Percentiles rank a stretch among this genome's conserved stretches.
phyloP scores from a whole-genome alignment of 805 yeast genomes.

The Kluyveromyces lactis region DNA sequence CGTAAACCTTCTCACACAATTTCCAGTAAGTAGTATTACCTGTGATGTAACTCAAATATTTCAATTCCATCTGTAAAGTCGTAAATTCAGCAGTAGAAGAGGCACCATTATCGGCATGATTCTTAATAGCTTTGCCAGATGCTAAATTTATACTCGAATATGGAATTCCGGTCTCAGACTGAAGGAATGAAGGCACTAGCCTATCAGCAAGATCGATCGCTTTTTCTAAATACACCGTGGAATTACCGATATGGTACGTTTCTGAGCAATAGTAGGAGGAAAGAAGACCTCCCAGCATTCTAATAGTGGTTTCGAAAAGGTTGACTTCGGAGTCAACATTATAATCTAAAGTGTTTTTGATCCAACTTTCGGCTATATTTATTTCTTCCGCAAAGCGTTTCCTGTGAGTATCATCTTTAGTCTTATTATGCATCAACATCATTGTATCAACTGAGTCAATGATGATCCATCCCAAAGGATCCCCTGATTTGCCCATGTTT shows the following conservation, averaged over 20 bases:
- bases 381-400: conserved; percentile 44
- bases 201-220: conserved; percentile 76
- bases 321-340: conserved; percentile 68
- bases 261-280: conserved; percentile 68
- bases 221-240: conserved; percentile 59
- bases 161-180: conserved; percentile 59
- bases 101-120: conserved; percentile 66
- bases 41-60: conserved; percentile 70
- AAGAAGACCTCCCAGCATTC: conserved; percentile 89
- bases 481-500: conserved; percentile 59
- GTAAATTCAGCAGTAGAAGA: conserved; percentile 87
- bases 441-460: conserved; percentile 83
- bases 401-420: conserved; percentile 9
- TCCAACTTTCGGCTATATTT: conserved; percentile 63
- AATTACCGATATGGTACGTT: conserved; percentile 32
- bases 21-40: conserved; percentile 78
- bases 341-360: conserved; percentile 57
- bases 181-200: conserved; percentile 57
- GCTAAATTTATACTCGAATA: conserved; percentile 68
- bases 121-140: conserved; percentile 50
- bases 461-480: conserved; percentile 87
- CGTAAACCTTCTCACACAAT: conserved; percentile 64
- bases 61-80: conserved; percentile 79
- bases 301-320: conserved; percentile 87
- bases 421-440: conserved; percentile 56